These are phyloP conservation scores for Colletotrichum musae DNA, from an alignment of 2,329 filamentous ascomycete species.

Conservation along the genomic window DNA sequence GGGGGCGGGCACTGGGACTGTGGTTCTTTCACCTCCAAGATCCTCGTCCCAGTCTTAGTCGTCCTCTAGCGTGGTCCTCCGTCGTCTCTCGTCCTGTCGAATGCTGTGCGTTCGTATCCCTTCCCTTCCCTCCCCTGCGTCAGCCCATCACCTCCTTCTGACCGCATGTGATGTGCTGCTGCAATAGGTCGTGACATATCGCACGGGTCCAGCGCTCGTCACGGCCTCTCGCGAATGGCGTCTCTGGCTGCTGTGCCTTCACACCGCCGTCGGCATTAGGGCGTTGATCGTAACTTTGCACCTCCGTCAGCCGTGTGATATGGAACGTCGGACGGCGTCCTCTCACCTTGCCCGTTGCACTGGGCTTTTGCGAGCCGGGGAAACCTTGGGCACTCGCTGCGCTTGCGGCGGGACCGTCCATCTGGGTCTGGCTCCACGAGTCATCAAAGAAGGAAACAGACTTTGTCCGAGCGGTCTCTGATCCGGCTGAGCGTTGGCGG, in stretches of 20 bases:
- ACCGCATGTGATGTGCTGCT: slow-evolving; percentile 33
- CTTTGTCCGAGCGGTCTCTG: slow-evolving; percentile 28
- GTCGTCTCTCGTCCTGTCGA: slow-evolving; percentile 23
- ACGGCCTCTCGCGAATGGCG: slow-evolving; percentile 37
- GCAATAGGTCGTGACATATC: slow-evolving; percentile 35
- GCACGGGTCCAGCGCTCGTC: slow-evolving; percentile 19
- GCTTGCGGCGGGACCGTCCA: slow-evolving; percentile 20
- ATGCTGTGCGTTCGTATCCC: background rate
- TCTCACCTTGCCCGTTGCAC: slow-evolving; percentile 21
- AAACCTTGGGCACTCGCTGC: slow-evolving; percentile 21
- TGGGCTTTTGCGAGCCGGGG: background rate
- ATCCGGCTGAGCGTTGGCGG: slow-evolving; percentile 17
- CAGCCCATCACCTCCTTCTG: slow-evolving; percentile 28
- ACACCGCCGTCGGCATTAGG: slow-evolving; percentile 34
- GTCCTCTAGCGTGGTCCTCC: background rate
- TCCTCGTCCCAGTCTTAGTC: slow-evolving; percentile 20
- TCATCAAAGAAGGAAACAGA: slow-evolving; percentile 35
- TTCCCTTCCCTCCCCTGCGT: slow-evolving; percentile 25
- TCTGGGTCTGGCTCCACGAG: slow-evolving; percentile 5
- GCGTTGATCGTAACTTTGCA: slow-evolving; percentile 30
- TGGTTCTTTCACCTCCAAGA: no score
- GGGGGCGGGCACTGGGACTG: no score
- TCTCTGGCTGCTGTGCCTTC: slow-evolving; percentile 37
- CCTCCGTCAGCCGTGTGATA: slow-evolving; percentile 34
- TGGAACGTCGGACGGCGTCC: slow-evolving; percentile 22